phyloP scores from a whole-genome alignment of 495 filamentous ascomycete genomes.

The Massariosphaeria phaeospora region DNA sequence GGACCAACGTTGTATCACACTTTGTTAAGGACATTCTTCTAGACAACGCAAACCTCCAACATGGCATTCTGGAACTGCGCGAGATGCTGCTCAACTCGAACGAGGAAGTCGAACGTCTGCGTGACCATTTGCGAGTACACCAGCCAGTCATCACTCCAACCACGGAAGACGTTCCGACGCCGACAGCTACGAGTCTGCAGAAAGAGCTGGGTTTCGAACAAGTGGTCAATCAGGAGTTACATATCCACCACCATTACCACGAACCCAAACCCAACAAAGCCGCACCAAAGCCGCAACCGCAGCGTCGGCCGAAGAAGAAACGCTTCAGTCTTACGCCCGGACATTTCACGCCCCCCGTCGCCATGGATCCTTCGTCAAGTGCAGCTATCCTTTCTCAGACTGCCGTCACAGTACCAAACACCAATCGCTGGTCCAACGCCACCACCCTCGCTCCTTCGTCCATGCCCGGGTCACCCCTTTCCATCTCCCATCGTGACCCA shows the following conservation, averaged over 20 bases:
- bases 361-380: constrained; percentile 46
- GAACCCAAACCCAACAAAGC: constrained; percentile 48
- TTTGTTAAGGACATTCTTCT: constrained; percentile 94
- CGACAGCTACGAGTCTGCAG: constrained; percentile 52
- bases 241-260: constrained; percentile 92
- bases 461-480: constrained; percentile 74
- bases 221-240: constrained; percentile 64
- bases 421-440: constrained; percentile 59
- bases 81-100: constrained; percentile 92
- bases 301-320: constrained; percentile 65
- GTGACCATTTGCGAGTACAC: constrained; percentile 77
- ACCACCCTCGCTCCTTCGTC: constrained; percentile 66
- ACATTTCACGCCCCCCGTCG: constrained; percentile 54
- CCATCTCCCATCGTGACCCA: constrained; percentile 59
- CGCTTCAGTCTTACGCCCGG: constrained; percentile 57
- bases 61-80: constrained; percentile 81
- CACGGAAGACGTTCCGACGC: constrained; percentile 35
- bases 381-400: constrained; percentile 60
- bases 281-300: constrained; percentile 43
- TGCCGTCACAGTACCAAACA: constrained; percentile 53
- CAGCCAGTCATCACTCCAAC: constrained; percentile 57
- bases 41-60: constrained; percentile 89
- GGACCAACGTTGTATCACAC: constrained; percentile 70
- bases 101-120: constrained; percentile 79
- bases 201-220: constrained; percentile 54